Evolutionary conservation across 148 eudicot species (phyloP), one percentile per base, ranked within the genome.

Genomic region (Nyssa sinensis): DNA sequence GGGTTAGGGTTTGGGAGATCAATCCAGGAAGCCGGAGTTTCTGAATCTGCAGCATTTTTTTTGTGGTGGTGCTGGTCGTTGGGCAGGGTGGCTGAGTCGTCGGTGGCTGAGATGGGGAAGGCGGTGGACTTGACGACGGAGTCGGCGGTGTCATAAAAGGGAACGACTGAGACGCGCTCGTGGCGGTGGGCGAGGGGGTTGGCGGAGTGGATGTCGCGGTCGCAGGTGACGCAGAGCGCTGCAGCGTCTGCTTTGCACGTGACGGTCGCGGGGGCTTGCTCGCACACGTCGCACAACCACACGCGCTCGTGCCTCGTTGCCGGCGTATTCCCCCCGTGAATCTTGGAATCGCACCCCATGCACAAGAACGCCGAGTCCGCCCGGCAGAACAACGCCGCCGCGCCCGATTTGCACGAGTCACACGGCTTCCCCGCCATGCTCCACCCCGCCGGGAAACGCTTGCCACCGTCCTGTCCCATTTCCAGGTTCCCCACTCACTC

Each of bases 201-300:
- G 2, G 90, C 93, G 0, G 93, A 81, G 81, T 89, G 93, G 63
- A 89, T 83, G 44, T 89, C 93, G 1, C 81, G 85, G 82, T 87
- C 93, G 64, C 93, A 89, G 19, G 84, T 61, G 19, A 83, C 62
- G 66, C 93, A 89, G 35, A 89, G 86, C 21, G 84, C 80, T 0
- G 93, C 90, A 2, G 90, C 93, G 74, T 89, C 93, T 0, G 90
- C 93, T 65, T 89, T 89, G 74, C 93, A 89, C 3, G 90, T 83
- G 69, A 89, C 84, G 17, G 51, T 41, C 17, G 90, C 93, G 0
- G 93, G 93, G 0, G 90, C 84, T 0, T 85, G 86, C 74, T 89
- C 93, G 55, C 93, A 89, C 0, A 87, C 93, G 53, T 87, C 93
- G 62, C 80, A 83, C 77, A 88, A 74, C 95, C 87, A 94, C 2